Conservation (phyloP, 23 red algal genomes). For the Rhodosorus marinus region DNA sequence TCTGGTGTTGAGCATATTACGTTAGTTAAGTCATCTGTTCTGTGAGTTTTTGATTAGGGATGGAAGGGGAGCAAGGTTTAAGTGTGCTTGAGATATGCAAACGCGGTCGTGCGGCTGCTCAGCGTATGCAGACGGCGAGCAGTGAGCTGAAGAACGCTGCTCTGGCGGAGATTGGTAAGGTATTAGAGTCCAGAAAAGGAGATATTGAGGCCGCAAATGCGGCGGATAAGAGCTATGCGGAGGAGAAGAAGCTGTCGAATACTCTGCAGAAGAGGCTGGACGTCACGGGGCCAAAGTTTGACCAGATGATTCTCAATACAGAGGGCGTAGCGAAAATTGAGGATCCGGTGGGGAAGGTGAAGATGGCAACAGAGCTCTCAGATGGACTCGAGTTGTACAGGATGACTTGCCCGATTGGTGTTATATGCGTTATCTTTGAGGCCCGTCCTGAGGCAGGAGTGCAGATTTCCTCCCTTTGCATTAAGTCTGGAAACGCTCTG, state of each 20-base stretch:
- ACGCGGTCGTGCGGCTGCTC: constrained; percentile 32
- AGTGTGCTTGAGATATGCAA: too few species aligned
- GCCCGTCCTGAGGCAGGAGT: constrained; percentile 88
- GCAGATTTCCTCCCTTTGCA: constrained; percentile 71
- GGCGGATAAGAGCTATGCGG: constrained; percentile 16
- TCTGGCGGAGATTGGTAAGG: constrained; percentile 22
- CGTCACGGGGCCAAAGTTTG: constrained; percentile 75
- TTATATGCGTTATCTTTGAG: constrained; percentile 93
- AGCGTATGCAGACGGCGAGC: constrained; percentile 25
- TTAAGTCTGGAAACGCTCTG: constrained; percentile 80
- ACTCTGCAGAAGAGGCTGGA: constrained; percentile 58
- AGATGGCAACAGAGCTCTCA: constrained; percentile 50
- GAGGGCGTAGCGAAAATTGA: constrained; percentile 16
- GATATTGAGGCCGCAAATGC: constrained; percentile 36
- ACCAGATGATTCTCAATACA: constrained; percentile 43
- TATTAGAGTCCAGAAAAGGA: constrained; percentile 6
- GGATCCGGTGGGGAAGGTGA: constrained; percentile 73
- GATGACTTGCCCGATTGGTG: constrained; percentile 85
- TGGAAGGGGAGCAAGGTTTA: too few species aligned
- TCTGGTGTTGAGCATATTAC: too few species aligned
- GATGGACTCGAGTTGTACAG: constrained; percentile 74
- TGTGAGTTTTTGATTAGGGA: too few species aligned
- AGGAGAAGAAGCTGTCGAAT: constrained; percentile 6
- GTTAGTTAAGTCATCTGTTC: too few species aligned
- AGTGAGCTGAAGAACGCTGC: constrained; percentile 27